Evolutionary conservation across 2,329 filamentous ascomycete genomes (phyloP).

Genomic region (Raffaelea deltoideospora): DNA sequence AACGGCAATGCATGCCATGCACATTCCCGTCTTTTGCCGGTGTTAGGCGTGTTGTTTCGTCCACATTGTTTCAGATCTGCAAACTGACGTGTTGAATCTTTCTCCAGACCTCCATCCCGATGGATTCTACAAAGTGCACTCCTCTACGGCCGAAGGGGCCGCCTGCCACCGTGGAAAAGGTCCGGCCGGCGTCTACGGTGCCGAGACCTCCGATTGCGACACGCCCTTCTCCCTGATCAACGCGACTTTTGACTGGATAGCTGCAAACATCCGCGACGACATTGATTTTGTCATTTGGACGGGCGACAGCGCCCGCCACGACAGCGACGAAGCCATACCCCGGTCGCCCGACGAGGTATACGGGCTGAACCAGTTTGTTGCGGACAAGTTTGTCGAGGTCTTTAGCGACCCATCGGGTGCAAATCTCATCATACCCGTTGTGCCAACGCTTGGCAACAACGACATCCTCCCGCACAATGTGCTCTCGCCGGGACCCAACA

Average conservation of each 20-base stretch:
- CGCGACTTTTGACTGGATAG: conserved; percentile 81
- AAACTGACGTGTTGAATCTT: too few relatives aligned
- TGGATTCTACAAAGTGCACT: conserved; percentile 65
- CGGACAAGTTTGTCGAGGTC: conserved; percentile 59
- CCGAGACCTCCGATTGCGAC: conserved; percentile 81
- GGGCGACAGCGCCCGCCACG: conserved; percentile 77
- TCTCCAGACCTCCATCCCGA: conserved; percentile 78
- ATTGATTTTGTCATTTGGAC: conserved; percentile 92
- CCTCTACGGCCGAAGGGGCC: conserved; percentile 50
- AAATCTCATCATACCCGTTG: conserved; percentile 58
- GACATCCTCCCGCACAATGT: conserved; percentile 97
- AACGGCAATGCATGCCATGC: too few relatives aligned
- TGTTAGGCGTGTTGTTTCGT: too few relatives aligned
- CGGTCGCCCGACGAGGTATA: conserved; percentile 65
- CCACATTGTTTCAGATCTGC: too few relatives aligned
- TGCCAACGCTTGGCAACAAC: conserved; percentile 92
- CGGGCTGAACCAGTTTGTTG: conserved; percentile 58
- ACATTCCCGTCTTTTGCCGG: too few relatives aligned
- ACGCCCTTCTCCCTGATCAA: conserved; percentile 67
- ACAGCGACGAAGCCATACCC: conserved; percentile 69
- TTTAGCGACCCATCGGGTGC: conserved; percentile 45
- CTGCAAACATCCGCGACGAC: conserved; percentile 56
- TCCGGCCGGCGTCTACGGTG: conserved; percentile 64
- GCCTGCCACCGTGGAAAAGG: conserved; percentile 73
- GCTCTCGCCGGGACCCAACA: conserved; percentile 69